Evolutionary conservation across 129 eudicot genomes (phyloP).

Genomic region (Flaveria bidentis): DNA sequence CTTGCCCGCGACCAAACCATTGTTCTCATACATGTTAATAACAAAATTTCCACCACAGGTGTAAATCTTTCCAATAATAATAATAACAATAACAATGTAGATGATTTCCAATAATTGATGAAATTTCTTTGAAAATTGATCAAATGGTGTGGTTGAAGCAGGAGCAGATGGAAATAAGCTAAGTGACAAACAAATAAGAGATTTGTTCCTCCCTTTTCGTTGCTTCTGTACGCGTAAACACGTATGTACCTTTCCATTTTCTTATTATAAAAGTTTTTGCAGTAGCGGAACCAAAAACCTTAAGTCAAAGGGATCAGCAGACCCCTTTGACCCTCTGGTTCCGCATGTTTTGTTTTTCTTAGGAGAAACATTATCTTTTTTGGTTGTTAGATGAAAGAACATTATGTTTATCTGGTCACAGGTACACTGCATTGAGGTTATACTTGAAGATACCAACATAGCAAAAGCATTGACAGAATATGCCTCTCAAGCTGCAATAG

Average conservation of each 20-base stretch:
- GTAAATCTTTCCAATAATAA: neutral
- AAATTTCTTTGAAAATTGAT: neutral
- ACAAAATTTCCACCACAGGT: constrained; percentile 27
- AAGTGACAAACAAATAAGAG: constrained; percentile 55
- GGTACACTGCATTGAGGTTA: constrained; percentile 64
- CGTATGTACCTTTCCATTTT: constrained; percentile 38
- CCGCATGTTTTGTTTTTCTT: neutral
- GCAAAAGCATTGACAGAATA: constrained; percentile 61
- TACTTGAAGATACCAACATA: constrained; percentile 62
- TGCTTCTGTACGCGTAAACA: constrained; percentile 79
- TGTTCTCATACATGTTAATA: constrained; percentile 50
- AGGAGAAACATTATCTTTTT: neutral
- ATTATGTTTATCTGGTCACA: constrained; percentile 18
- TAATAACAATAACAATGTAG: neutral
- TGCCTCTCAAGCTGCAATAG: constrained; percentile 56
- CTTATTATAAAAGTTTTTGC: neutral
- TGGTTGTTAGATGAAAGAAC: neutral
- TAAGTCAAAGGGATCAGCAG: too few relatives aligned
- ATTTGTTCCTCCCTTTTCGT: constrained; percentile 61
- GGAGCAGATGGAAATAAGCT: constrained; percentile 25
- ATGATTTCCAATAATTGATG: neutral
- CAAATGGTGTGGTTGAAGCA: constrained; percentile 31
- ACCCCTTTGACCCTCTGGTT: too few relatives aligned
- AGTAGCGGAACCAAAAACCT: neutral
- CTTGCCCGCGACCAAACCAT: constrained; percentile 49